These are phyloP conservation scores for Eleusine indica DNA, from an alignment of 176 grass and related monocot genomes.

Conservation along the genomic window DNA sequence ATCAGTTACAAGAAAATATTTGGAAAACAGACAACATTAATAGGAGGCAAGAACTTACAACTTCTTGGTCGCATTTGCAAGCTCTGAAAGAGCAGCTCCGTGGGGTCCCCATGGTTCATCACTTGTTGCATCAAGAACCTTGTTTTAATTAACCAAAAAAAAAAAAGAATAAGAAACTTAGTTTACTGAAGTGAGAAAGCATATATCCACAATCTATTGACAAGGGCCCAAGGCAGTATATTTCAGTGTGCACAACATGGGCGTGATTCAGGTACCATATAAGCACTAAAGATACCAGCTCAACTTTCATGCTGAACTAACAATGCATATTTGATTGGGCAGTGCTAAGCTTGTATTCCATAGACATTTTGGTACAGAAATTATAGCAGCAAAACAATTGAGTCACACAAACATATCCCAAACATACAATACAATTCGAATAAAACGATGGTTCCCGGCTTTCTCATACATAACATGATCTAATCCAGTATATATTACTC, in stretches of 20 bases:
- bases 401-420: slow-evolving; percentile 6
- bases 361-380: background rate
- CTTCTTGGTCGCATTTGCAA: slow-evolving; percentile 84
- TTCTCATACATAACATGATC: slow-evolving; percentile 11
- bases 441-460: background rate
- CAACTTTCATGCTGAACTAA: slow-evolving; percentile 12
- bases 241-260: background rate
- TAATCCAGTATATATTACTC: background rate
- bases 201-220: background rate
- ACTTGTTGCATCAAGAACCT: slow-evolving; percentile 94
- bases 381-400: background rate
- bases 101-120: slow-evolving; percentile 98
- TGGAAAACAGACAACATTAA: background rate
- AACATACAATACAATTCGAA: background rate
- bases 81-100: slow-evolving; percentile 75
- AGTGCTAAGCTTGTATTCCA: slow-evolving; percentile 1
- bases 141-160: slow-evolving; percentile 18
- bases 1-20: background rate
- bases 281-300: background rate
- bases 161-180: background rate
- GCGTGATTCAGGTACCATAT: background rate
- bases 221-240: background rate
- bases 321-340: slow-evolving; percentile 7
- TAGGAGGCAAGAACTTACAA: slow-evolving; percentile 50
- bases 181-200: background rate